Conservation (phyloP, 2,329 filamentous ascomycete genomes). For the Talaromyces sp. region DNA sequence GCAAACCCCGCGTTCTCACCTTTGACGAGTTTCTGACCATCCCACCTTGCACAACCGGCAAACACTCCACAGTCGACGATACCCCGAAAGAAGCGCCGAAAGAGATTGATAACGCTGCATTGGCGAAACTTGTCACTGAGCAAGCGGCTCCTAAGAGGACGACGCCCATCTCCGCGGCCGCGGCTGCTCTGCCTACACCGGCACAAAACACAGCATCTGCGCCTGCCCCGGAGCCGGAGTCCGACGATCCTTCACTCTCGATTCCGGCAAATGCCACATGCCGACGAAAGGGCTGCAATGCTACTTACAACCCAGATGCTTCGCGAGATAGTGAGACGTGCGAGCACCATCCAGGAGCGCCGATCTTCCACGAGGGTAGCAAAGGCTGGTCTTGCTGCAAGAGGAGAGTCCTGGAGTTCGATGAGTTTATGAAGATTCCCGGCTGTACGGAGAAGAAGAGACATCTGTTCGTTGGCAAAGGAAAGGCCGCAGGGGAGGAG, state of each 20-base stretch:
- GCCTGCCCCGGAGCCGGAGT: conserved; percentile 67
- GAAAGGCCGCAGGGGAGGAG: conserved; percentile 68
- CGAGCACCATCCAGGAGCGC: conserved; percentile 80
- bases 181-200: conserved; percentile 27
- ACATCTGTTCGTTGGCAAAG: conserved; percentile 78
- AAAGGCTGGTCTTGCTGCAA: conserved; percentile 99
- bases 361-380: conserved; percentile 96
- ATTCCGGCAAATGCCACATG: conserved; percentile 73
- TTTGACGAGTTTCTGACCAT: conserved; percentile 98
- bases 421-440: conserved; percentile 94
- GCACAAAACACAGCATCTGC: conserved; percentile 27
- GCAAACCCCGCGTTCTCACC: conserved; percentile 91
- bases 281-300: conserved; percentile 70
- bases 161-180: conserved; percentile 26
- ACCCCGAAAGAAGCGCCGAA: conserved; percentile 49
- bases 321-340: conserved; percentile 70
- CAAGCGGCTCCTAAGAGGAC: conserved; percentile 21
- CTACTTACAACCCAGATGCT: conserved; percentile 57
- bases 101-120: conserved; percentile 31
- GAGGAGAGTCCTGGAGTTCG: conserved; percentile 88
- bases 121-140: conserved; percentile 23
- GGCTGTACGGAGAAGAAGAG: conserved; percentile 78
- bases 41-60: conserved; percentile 85
- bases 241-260: conserved; percentile 72
- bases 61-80: conserved; percentile 83